Evolutionary conservation across 192 early-diverging fungal species (phyloP), one percentile per base, ranked within the genome.

Genomic region (Spinellus fusiger): DNA sequence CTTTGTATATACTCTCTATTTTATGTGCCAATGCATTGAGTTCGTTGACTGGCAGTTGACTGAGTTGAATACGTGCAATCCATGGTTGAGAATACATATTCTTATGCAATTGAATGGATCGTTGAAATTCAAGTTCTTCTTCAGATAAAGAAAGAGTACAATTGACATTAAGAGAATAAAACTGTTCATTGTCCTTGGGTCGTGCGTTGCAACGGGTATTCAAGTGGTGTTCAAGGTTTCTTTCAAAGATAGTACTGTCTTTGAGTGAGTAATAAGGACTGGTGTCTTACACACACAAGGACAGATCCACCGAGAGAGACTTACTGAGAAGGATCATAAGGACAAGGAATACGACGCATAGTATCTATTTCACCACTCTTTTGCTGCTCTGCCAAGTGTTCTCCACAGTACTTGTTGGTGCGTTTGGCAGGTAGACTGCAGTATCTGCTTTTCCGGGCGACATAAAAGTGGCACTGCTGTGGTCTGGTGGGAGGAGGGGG

Each of bases 281-380:
- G n/a, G 12, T 10, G 6, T 12, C 9, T 35, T 16, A 34, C 22
- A 47, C 16, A 51, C 25, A 22, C 1, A 13, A 52, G 13, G 18
- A 16, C 12, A 16, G n/a, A 25, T 31, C 28, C 31, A 38, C 1
- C 31, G 22, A 56, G 5, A 46, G 16, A 22, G 37, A 79, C 77
- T 64, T 81, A 89, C 80, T 92, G 89, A 32, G 73, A 77, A 23
- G 76, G 75, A 61, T 90, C 88, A 35, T 80, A 89, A 13, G 89
- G 88, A 58, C 89, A 92, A 13, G 84, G 87, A 12, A 92, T 76
- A 20, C 89, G 79, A 28, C 76, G 74, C 26, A 58, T 33, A 23
- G 62, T 54, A 26, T 56, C 37, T 13, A 51, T 44, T 25, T 13
- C 18, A 35, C 47, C 53, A 50, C 54, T 48, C 27, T 54, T 52